phyloP scores from a whole-genome alignment of 306 rosid genomes.

The Hippophae tibetana region DNA sequence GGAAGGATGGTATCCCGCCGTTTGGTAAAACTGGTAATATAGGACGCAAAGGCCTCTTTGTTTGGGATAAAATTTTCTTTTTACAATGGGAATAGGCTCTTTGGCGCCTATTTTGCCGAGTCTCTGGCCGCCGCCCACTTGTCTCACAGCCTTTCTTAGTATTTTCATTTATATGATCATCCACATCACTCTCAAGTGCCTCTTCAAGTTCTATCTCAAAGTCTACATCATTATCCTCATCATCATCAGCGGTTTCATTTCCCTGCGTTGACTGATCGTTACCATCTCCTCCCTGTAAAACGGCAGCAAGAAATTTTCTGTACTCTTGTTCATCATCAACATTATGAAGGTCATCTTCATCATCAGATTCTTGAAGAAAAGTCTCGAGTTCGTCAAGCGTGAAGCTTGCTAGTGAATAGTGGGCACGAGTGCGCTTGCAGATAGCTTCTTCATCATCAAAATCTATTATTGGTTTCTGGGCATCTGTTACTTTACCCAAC shows the following conservation, averaged over 20 bases:
- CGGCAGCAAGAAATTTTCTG: constrained; percentile 78
- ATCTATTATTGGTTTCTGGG: constrained; percentile 28
- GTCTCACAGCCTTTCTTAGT: constrained; percentile 33
- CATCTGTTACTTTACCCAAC: constrained; percentile 22
- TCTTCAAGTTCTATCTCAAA: constrained; percentile 96
- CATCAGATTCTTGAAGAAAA: constrained; percentile 94
- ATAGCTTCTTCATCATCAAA: constrained; percentile 65
- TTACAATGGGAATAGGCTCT: constrained; percentile 37
- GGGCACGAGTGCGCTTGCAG: constrained; percentile 90
- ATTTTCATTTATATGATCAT: constrained; percentile 36
- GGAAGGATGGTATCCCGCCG: constrained; percentile 31
- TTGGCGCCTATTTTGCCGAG: constrained; percentile 66
- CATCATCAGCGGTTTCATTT: constrained; percentile 67
- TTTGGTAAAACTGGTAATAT: constrained; percentile 62
- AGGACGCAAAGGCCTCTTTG: constrained; percentile 68
- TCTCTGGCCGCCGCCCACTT: constrained; percentile 71
- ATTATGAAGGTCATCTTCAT: constrained; percentile 86
- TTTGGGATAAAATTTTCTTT: constrained; percentile 40
- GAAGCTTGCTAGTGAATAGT: constrained; percentile 81
- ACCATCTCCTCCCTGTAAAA: constrained; percentile 60
- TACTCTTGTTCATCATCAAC: constrained; percentile 88
- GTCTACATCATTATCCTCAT: constrained; percentile 91
- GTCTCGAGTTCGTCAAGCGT: constrained; percentile 88
- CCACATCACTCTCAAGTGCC: constrained; percentile 76
- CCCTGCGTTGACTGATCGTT: constrained; percentile 39